Conservation (phyloP, 768 basidiomycete genomes). For the Lentinus tigrinus region DNA sequence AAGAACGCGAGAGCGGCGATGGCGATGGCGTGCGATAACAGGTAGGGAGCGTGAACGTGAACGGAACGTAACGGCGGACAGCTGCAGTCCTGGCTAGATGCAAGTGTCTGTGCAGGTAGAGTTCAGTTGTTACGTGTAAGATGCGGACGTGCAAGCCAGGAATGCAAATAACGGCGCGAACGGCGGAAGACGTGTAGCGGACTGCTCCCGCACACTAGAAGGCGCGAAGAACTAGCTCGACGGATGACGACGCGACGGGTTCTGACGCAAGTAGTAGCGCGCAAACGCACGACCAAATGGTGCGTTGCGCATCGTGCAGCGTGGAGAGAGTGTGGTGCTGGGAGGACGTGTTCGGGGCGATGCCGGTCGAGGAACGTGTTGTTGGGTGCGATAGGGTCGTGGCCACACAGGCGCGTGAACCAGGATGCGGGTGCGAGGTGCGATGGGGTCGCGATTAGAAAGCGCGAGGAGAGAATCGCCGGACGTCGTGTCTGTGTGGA, state of each 20-base stretch:
- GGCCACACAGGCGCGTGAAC: conserved; percentile 5
- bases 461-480: conserved; percentile 16
- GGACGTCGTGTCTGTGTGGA: conserved; percentile 8
- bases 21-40: conserved; percentile 18
- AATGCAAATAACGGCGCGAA: conserved; percentile 15
- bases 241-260: conserved; percentile 1
- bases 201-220: neutral
- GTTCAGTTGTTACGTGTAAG: conserved; percentile 4
- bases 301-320: neutral
- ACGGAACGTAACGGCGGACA: conserved; percentile 10
- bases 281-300: neutral
- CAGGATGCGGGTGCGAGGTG: conserved; percentile 13
- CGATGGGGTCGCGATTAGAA: conserved; percentile 18
- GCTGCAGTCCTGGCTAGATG: neutral
- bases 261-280: neutral
- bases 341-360: neutral
- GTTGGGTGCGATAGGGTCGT: neutral
- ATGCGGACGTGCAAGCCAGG: neutral
- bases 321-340: neutral
- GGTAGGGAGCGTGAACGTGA: neutral
- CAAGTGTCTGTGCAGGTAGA: neutral
- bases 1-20: neutral
- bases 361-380: neutral
- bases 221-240: neutral
- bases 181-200: neutral